Conservation (phyloP, 805 yeast species). For the Saccharomycopsis sp. region DNA sequence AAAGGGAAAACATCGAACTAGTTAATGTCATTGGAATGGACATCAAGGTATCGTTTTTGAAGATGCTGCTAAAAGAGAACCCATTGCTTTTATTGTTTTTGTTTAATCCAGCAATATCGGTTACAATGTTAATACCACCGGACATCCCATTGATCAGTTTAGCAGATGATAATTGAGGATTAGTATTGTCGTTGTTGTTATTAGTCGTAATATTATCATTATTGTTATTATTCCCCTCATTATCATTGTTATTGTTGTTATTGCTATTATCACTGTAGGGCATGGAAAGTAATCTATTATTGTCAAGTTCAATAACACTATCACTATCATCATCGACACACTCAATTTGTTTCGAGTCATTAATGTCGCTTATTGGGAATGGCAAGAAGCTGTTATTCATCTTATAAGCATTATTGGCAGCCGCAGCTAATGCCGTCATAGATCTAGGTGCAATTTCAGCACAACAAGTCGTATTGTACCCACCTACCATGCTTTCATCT, state of each 20-base stretch:
- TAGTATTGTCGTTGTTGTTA: background rate
- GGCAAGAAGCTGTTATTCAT: background rate
- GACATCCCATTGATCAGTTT: background rate
- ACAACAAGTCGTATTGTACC: constrained; percentile 5
- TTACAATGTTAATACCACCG: background rate
- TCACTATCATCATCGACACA: background rate
- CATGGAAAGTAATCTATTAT: background rate
- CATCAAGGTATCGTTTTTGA: background rate
- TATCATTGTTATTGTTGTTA: background rate
- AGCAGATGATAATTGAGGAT: background rate
- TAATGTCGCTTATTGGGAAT: background rate
- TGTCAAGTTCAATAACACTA: background rate
- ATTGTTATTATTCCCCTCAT: background rate
- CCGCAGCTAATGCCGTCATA: constrained; percentile 13
- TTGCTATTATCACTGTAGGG: background rate
- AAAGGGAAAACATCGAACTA: background rate
- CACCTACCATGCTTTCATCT: background rate
- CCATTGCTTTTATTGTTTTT: background rate
- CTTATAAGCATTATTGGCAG: background rate
- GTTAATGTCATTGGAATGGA: background rate
- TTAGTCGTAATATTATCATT: background rate
- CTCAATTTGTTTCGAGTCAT: background rate
- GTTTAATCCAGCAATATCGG: background rate
- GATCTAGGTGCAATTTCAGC: constrained; percentile 15
- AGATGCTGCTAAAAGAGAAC: background rate